phyloP scores from a whole-genome alignment of 345 rosid species.

The Eucalyptus erythrocorys region DNA sequence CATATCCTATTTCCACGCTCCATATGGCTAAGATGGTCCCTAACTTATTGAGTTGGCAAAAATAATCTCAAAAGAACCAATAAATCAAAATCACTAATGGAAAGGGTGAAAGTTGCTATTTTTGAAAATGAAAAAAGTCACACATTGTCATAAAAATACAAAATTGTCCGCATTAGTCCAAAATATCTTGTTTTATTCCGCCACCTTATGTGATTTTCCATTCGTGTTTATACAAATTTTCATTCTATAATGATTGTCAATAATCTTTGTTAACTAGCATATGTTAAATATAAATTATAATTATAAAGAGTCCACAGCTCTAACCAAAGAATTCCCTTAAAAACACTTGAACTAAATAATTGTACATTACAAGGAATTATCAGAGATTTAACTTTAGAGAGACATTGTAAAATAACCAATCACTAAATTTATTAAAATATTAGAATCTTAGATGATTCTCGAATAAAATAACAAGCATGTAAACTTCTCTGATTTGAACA shows the following conservation, averaged over 20 bases:
- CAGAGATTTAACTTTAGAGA: not conserved
- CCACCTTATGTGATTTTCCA: not conserved
- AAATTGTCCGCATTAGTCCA: not conserved
- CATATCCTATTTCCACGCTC: not conserved
- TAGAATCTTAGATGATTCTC: not conserved
- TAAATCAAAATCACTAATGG: not conserved
- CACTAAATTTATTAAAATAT: not conserved
- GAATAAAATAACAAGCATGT: not conserved
- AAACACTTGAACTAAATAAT: not conserved
- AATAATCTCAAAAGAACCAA: not conserved
- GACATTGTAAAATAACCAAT: not conserved
- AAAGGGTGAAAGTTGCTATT: not conserved
- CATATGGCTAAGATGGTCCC: not conserved
- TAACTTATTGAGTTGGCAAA: not conserved
- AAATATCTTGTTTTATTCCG: not conserved
- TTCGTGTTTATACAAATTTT: not conserved
- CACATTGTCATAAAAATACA: not conserved
- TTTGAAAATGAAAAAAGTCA: not conserved
- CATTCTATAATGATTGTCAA: not conserved
- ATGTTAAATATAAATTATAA: not conserved
- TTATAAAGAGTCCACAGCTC: not conserved
- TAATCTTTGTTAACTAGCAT: not conserved
- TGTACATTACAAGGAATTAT: not conserved
- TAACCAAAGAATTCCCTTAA: slow-evolving; percentile 1
- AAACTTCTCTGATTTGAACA: not conserved